Conservation (phyloP, 805 yeast species). For the Lipomyces orientalis region DNA sequence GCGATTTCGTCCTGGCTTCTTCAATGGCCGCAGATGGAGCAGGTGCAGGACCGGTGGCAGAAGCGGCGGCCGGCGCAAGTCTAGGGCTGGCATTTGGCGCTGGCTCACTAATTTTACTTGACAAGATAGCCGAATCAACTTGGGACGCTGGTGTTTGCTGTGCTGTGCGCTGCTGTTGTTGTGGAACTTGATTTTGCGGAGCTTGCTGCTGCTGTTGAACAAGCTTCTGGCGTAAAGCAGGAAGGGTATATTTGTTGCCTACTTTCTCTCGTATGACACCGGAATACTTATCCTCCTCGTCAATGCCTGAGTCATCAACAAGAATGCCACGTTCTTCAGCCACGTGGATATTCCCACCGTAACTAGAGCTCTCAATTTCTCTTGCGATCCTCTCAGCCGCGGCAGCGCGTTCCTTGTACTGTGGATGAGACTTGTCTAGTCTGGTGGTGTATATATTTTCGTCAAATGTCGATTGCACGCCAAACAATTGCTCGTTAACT, state of each 20-base stretch:
- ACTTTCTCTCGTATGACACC: constrained; percentile 70
- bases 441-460: constrained; percentile 88
- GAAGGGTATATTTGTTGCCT: constrained; percentile 23
- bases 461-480: constrained; percentile 81
- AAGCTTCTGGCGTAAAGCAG: constrained; percentile 24
- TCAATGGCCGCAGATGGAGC: constrained; percentile 10
- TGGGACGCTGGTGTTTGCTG: constrained; percentile 32
- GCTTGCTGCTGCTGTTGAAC: constrained; percentile 13
- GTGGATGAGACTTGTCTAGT: constrained; percentile 71
- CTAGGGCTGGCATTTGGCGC: constrained; percentile 10
- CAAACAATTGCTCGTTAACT: constrained; percentile 87
- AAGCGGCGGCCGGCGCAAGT: background rate
- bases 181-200: constrained; percentile 19
- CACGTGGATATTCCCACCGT: constrained; percentile 73
- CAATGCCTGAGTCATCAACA: constrained; percentile 83
- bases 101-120: constrained; percentile 20
- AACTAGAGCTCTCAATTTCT: constrained; percentile 75
- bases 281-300: constrained; percentile 95
- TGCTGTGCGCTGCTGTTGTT: constrained; percentile 26
- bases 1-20: background rate
- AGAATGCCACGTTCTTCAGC: constrained; percentile 86
- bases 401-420: constrained; percentile 64
- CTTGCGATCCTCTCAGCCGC: constrained; percentile 80
- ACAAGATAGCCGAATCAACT: constrained; percentile 32
- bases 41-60: constrained; percentile 10